A percentile compares a stretch with the other conserved stretches of the same genome.
These are phyloP conservation scores for Candida wancherniae DNA, from an alignment of 805 yeast genomes.

Conservation along the genomic window DNA sequence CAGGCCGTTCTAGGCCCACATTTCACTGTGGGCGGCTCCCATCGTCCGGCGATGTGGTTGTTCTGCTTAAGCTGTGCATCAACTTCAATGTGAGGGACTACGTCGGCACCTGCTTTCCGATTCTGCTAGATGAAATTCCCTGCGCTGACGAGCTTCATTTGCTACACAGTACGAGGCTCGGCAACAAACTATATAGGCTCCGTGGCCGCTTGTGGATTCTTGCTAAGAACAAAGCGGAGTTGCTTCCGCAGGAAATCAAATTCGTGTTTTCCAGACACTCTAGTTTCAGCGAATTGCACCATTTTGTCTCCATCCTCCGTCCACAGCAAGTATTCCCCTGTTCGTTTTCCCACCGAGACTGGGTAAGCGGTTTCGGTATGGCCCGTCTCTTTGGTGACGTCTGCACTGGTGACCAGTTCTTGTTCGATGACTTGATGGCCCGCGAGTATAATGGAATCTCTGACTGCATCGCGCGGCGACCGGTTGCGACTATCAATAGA, in stretches of 20 bases:
- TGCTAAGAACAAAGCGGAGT: slow-evolving; percentile 20
- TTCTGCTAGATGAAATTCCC: slow-evolving; percentile 15
- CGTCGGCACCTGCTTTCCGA: slow-evolving; percentile 26
- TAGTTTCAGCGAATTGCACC: slow-evolving; percentile 36
- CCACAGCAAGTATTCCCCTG: slow-evolving; percentile 44
- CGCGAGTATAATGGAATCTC: slow-evolving; percentile 3
- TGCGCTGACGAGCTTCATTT: slow-evolving; percentile 13
- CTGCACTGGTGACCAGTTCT: slow-evolving; percentile 8
- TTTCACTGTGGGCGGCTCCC: slow-evolving; percentile 7
- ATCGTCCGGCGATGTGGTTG: slow-evolving; percentile 9
- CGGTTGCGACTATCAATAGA: slow-evolving; percentile 25
- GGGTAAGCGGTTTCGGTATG: slow-evolving; percentile 39
- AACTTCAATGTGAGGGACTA: slow-evolving; percentile 33
- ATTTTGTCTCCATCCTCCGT: slow-evolving; percentile 30
- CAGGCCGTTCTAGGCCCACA: neutral
- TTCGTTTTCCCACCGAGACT: slow-evolving; percentile 26
- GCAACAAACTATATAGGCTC: slow-evolving; percentile 21
- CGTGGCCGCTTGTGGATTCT: slow-evolving; percentile 26
- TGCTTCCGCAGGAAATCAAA: slow-evolving; percentile 33
- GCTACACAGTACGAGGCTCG: slow-evolving; percentile 16
- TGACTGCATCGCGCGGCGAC: slow-evolving; percentile 12
- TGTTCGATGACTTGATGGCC: slow-evolving; percentile 10
- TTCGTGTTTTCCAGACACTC: slow-evolving; percentile 46
- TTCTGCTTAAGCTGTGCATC: slow-evolving; percentile 33
- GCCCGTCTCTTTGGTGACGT: slow-evolving; percentile 34